A percentile compares a stretch with the other conserved stretches of the same genome.
phyloP scores from a whole-genome alignment of 2,329 filamentous ascomycete genomes.

The Thyridium curvatum region DNA sequence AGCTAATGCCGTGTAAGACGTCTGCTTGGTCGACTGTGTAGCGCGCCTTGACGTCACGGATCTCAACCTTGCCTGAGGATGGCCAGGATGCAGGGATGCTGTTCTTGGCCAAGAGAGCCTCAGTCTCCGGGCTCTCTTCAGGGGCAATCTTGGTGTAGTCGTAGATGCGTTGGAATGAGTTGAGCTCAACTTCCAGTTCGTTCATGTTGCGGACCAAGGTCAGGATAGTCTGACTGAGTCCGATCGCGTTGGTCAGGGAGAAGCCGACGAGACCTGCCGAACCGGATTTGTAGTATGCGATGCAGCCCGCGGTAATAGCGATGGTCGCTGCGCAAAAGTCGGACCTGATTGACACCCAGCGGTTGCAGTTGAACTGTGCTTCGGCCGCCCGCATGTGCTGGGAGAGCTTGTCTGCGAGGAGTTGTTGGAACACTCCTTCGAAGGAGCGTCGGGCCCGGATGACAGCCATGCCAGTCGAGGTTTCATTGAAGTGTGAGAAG shows the following conservation, averaged over 20 bases:
- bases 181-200: constrained; percentile 58
- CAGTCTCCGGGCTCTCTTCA: constrained; percentile 41
- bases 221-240: constrained; percentile 44
- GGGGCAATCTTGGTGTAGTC: constrained; percentile 77
- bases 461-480: constrained; percentile 20
- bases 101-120: constrained; percentile 64
- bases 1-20: constrained; percentile 67
- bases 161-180: constrained; percentile 87
- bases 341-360: constrained; percentile 85
- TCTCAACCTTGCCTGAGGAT: constrained; percentile 72
- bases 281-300: constrained; percentile 75
- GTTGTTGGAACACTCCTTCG: constrained; percentile 17
- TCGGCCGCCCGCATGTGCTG: constrained; percentile 21
- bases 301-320: constrained; percentile 78
- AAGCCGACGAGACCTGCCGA: constrained; percentile 55
- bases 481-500: constrained; percentile 45
- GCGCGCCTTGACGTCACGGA: constrained; percentile 73
- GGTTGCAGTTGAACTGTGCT: constrained; percentile 59
- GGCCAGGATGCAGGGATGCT: constrained; percentile 74
- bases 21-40: constrained; percentile 45
- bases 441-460: constrained; percentile 52
- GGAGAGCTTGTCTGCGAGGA: constrained; percentile 20
- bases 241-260: constrained; percentile 50
- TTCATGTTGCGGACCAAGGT: constrained; percentile 47
- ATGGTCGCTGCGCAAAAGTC: constrained; percentile 82